A percentile compares a stretch with the other conserved stretches of the same genome.
These are phyloP conservation scores for Hyphochytrium catenoides DNA, from an alignment of 352 stramenopile genomes.

Conservation along the genomic window DNA sequence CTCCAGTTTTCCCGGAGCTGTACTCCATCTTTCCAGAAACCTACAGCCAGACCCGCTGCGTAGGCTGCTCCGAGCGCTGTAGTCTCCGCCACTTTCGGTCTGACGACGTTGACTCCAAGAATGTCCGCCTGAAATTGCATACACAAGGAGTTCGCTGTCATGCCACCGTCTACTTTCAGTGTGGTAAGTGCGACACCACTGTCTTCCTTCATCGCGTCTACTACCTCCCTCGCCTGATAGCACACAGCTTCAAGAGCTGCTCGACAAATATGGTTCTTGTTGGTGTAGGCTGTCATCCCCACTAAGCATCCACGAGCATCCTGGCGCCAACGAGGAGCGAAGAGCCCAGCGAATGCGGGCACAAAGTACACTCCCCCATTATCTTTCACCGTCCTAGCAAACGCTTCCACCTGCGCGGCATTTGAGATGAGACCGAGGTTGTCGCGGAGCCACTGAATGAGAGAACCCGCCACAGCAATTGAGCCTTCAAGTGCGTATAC, in stretches of 20 bases:
- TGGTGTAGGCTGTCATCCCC: constrained; percentile 80
- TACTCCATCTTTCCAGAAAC: constrained; percentile 74
- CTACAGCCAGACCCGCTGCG: constrained; percentile 85
- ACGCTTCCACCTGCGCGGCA: constrained; percentile 60
- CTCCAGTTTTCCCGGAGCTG: constrained; percentile 58
- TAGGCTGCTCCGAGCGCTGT: constrained; percentile 89
- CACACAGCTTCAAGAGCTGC: constrained; percentile 85
- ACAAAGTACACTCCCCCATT: constrained; percentile 96
- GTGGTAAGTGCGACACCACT: constrained; percentile 61
- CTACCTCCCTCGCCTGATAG: constrained; percentile 82
- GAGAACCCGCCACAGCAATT: constrained; percentile 80
- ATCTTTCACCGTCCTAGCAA: constrained; percentile 56
- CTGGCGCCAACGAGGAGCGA: constrained; percentile 87
- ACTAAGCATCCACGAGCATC: constrained; percentile 89
- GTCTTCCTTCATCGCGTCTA: constrained; percentile 80
- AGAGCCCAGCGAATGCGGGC: constrained; percentile 89
- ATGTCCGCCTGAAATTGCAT: constrained; percentile 98
- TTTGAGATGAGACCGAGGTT: constrained; percentile 83
- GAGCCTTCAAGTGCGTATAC: constrained; percentile 93
- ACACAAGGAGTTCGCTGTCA: constrained; percentile 86
- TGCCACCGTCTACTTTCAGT: constrained; percentile 90
- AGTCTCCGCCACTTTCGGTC: constrained; percentile 84
- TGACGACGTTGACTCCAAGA: constrained; percentile 72
- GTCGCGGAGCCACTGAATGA: constrained; percentile 96
- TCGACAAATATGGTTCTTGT: constrained; percentile 81